phyloP scores from a whole-genome alignment of 1,284 basidiomycete species.

The Ganoderma multipileum region DNA sequence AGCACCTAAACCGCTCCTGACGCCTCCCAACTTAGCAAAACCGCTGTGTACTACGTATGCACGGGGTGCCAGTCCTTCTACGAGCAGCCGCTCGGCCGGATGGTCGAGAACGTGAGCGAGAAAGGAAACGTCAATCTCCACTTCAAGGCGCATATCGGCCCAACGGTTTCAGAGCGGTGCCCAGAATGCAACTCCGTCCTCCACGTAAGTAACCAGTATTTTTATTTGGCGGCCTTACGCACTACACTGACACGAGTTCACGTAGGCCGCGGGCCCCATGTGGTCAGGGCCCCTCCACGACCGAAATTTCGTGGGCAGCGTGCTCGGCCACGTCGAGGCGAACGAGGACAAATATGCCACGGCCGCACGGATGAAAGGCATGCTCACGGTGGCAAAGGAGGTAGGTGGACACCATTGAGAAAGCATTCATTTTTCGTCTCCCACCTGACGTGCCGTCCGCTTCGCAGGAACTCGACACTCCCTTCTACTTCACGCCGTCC shows the following conservation, averaged over 20 bases:
- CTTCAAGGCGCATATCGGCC: conserved; percentile 81
- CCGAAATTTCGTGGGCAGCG: conserved; percentile 72
- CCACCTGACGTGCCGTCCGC: neutral
- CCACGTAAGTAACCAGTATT: conserved; percentile 60
- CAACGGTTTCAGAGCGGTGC: conserved; percentile 73
- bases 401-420: conserved; percentile 49
- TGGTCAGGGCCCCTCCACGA: conserved; percentile 94
- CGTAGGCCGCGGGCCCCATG: conserved; percentile 91
- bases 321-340: conserved; percentile 78
- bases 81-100: conserved; percentile 80
- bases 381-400: conserved; percentile 91
- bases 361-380: conserved; percentile 88
- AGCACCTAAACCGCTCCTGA: conserved; percentile 13
- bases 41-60: conserved; percentile 85
- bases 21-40: conserved; percentile 62
- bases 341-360: conserved; percentile 80
- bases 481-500: conserved; percentile 94
- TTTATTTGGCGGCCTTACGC: conserved; percentile 2
- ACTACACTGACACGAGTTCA: neutral
- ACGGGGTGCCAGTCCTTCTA: conserved; percentile 81
- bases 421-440: neutral
- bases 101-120: conserved; percentile 63
- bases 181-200: conserved; percentile 82
- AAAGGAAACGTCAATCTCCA: conserved; percentile 60
- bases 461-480: conserved; percentile 75